Evolutionary conservation across 148 eudicot species (phyloP).

Genomic region (Nepenthes mirabilis): DNA sequence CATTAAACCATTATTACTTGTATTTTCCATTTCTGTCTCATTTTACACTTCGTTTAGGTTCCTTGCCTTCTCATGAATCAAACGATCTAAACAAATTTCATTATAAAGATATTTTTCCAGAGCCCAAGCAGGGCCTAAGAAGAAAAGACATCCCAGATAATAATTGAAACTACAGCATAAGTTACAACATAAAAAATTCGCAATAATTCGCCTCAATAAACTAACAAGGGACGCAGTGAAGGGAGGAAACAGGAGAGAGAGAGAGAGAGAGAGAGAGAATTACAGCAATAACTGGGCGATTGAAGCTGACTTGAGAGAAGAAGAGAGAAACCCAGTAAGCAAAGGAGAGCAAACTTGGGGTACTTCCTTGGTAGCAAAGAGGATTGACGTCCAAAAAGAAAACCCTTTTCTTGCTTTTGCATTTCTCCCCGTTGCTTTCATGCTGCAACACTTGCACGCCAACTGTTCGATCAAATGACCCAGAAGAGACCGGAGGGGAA

Average conservation of each 20-base stretch:
- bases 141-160: neutral
- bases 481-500: conserved; percentile 9
- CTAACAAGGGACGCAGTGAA: neutral
- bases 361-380: conserved; percentile 59
- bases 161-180: neutral
- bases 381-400: conserved; percentile 94
- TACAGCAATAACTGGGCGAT: conserved; percentile 88
- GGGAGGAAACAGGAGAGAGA: neutral
- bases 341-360: conserved; percentile 59
- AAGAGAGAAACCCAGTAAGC: conserved; percentile 77
- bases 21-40: too few species aligned
- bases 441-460: conserved; percentile 7
- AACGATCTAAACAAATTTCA: too few species aligned
- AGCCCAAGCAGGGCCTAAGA: too few species aligned
- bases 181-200: neutral
- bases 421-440: conserved; percentile 4
- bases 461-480: conserved; percentile 14
- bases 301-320: conserved; percentile 66
- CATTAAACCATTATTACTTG: too few species aligned
- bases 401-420: conserved; percentile 38
- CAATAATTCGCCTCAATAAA: too few species aligned
- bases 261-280: conserved; percentile 6
- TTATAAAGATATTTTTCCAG: too few species aligned
- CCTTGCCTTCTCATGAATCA: too few species aligned
- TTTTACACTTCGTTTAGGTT: too few species aligned